A percentile compares a stretch with the other conserved stretches of the same genome.
phyloP scores from a whole-genome alignment of 2,329 filamentous ascomycete species.

The Penicillium sp. region DNA sequence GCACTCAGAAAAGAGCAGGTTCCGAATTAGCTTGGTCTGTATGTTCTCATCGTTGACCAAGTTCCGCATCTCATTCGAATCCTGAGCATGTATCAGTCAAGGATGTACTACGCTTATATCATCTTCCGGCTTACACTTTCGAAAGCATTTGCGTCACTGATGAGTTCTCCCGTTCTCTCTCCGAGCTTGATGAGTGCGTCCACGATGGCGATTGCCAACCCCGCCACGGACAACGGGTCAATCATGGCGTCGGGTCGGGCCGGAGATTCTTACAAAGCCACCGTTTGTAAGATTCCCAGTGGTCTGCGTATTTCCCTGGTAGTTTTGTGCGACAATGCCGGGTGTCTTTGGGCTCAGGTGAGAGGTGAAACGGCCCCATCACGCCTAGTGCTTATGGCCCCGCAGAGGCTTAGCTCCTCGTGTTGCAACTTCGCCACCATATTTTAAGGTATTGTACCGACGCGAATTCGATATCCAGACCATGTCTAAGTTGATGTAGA shows the following conservation, averaged over 20 bases:
- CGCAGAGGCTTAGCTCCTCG: background rate
- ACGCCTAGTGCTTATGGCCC: background rate
- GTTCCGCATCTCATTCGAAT: conserved; percentile 4
- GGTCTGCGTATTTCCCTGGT: too few species aligned
- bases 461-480: background rate
- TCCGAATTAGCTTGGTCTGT: conserved; percentile 3
- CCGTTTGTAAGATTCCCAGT: too few species aligned
- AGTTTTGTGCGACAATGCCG: too few species aligned
- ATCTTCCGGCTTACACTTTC: background rate
- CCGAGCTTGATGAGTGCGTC: conserved; percentile 6
- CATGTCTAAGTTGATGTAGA: background rate
- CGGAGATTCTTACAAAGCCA: too few species aligned
- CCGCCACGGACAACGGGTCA: conserved; percentile 6
- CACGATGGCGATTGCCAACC: conserved; percentile 1
- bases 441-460: too few species aligned
- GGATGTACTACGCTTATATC: background rate
- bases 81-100: background rate
- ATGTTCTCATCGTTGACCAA: conserved; percentile 9
- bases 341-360: too few species aligned
- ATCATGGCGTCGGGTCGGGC: background rate
- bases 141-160: conserved; percentile 2
- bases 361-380: too few species aligned
- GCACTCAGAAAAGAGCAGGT: conserved; percentile 6
- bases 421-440: background rate
- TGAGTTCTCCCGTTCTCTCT: conserved; percentile 2